Evolutionary conservation across 768 basidiomycete genomes (phyloP).

Genomic region (Amanita thiersii): DNA sequence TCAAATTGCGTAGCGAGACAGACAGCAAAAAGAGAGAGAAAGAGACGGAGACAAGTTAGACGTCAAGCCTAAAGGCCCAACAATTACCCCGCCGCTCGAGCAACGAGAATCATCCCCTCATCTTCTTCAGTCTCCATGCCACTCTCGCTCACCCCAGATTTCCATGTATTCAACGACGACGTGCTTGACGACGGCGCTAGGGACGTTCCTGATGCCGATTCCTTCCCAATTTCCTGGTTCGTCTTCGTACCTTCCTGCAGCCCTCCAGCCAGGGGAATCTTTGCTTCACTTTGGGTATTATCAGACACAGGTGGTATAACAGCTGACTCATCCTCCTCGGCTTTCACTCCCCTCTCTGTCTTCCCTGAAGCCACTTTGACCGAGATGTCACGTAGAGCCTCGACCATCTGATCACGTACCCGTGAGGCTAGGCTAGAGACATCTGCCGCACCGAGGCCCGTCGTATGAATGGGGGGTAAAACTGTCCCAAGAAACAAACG

Average conservation of each 20-base stretch:
- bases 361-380: constrained; percentile 27
- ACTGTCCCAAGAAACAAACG: constrained; percentile 50
- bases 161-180: constrained; percentile 24
- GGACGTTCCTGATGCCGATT: constrained; percentile 27
- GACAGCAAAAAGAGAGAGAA: too few relatives aligned
- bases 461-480: constrained; percentile 81
- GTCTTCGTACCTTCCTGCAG: constrained; percentile 1
- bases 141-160: constrained; percentile 46
- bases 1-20: too few relatives aligned
- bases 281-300: constrained; percentile 7
- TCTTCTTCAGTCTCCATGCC: constrained; percentile 77
- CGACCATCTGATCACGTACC: constrained; percentile 76
- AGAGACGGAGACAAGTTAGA: neutral
- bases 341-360: constrained; percentile 8
- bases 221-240: neutral
- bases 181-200: constrained; percentile 23
- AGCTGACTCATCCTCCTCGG: neutral
- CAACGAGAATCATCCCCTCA: constrained; percentile 76
- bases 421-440: constrained; percentile 55
- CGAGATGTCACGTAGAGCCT: constrained; percentile 72
- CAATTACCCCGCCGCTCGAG: constrained; percentile 37
- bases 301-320: constrained; percentile 1
- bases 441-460: constrained; percentile 62
- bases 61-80: neutral
- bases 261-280: too few relatives aligned